Conservation (phyloP, 2,329 filamentous ascomycete species). For the Periconia macrospinosa region DNA sequence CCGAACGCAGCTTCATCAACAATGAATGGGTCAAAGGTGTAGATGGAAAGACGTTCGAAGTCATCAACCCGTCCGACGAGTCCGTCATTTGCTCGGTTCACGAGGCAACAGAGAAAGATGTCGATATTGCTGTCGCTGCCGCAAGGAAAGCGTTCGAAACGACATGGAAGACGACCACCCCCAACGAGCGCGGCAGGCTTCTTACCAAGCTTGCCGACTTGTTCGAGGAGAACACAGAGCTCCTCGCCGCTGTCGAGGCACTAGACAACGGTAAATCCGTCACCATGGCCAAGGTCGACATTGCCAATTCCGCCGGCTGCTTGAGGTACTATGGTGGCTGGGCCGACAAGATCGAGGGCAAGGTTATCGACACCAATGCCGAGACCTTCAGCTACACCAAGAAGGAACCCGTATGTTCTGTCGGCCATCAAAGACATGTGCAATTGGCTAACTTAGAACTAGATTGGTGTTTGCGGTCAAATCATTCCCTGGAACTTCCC, state of each 20-base stretch:
- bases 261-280: slow-evolving; percentile 88
- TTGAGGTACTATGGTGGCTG: slow-evolving; percentile 88
- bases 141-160: slow-evolving; percentile 85
- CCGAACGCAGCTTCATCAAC: slow-evolving; percentile 79
- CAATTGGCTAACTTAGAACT: slow-evolving; percentile 16
- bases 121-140: slow-evolving; percentile 76
- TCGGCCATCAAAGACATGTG: not conserved
- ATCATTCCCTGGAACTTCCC: slow-evolving; percentile 93
- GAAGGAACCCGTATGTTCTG: slow-evolving; percentile 66
- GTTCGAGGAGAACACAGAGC: slow-evolving; percentile 74
- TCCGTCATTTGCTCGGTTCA: slow-evolving; percentile 80
- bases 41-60: slow-evolving; percentile 89
- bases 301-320: slow-evolving; percentile 67
- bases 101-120: slow-evolving; percentile 87
- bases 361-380: slow-evolving; percentile 77
- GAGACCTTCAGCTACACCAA: slow-evolving; percentile 84
- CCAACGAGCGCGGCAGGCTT: slow-evolving; percentile 69
- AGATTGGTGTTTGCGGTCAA: slow-evolving; percentile 79
- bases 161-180: slow-evolving; percentile 67
- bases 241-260: slow-evolving; percentile 80
- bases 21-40: slow-evolving; percentile 84
- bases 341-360: slow-evolving; percentile 89
- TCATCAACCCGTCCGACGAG: slow-evolving; percentile 85
- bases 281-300: slow-evolving; percentile 74
- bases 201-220: slow-evolving; percentile 79